Percentiles rank a stretch among this genome's conserved stretches.
phyloP scores from a whole-genome alignment of 2,329 filamentous ascomycete species.

The Penicillium italicum region DNA sequence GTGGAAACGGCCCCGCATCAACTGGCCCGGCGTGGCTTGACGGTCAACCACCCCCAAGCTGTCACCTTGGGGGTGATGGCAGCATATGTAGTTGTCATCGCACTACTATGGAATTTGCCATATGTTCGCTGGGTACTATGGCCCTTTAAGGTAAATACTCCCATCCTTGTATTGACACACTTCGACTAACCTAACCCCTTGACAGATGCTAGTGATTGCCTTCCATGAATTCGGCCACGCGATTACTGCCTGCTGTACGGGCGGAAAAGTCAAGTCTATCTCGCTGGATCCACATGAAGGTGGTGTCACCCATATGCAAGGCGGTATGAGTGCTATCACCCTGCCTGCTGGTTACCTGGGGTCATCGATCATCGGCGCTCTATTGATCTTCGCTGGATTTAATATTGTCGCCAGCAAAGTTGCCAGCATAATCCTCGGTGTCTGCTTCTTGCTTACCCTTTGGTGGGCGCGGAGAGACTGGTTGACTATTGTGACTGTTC shows the following conservation, averaged over 20 bases:
- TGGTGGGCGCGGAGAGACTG: slow-evolving; percentile 80
- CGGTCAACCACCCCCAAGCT: slow-evolving; percentile 64
- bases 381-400: slow-evolving; percentile 76
- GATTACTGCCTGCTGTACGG: slow-evolving; percentile 67
- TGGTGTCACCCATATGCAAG: slow-evolving; percentile 73
- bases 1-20: slow-evolving; percentile 24
- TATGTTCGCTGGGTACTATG: slow-evolving; percentile 71
- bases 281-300: slow-evolving; percentile 72
- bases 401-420: slow-evolving; percentile 77
- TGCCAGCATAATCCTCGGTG: slow-evolving; percentile 68
- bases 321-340: slow-evolving; percentile 66
- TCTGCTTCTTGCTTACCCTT: slow-evolving; percentile 72
- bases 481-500: slow-evolving; percentile 68
- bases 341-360: slow-evolving; percentile 76
- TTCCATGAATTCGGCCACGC: slow-evolving; percentile 79
- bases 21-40: slow-evolving; percentile 53
- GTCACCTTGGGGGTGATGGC: slow-evolving; percentile 69
- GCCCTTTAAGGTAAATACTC: slow-evolving; percentile 67
- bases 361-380: slow-evolving; percentile 69
- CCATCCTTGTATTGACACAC: background rate
- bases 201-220: slow-evolving; percentile 74
- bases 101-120: slow-evolving; percentile 74
- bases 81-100: slow-evolving; percentile 69
- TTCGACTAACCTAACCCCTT: background rate
- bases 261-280: slow-evolving; percentile 70